Evolutionary conservation across 805 yeast species (phyloP), one percentile per base, ranked within the genome.

Genomic region (Candida ortonii): DNA sequence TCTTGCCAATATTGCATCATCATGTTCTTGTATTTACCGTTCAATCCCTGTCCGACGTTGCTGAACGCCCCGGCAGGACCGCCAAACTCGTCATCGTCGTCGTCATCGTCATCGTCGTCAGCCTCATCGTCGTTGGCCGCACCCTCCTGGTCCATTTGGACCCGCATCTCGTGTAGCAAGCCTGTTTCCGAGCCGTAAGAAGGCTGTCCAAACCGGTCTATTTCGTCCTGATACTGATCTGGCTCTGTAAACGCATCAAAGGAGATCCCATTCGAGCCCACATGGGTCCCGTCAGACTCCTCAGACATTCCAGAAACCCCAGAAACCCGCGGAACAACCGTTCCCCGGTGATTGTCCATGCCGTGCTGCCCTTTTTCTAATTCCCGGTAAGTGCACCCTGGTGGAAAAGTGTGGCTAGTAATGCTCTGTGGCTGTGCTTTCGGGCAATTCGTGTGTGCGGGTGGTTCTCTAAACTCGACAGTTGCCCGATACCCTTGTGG

Each of bases 1-100:
- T 85, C 94, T 64, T 93, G 98, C 98, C 98, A 93, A 59, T 90
- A 93, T 43, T 85, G 89, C 76, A 94, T 81, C 89, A 93, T 84
- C 67, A 81, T 73, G 48, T 85, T 89, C 40, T 87, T 73, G 61
- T 88, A 82, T 38, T 78, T 75, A 2, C 96, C 96, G 6, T 71
- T 69, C 14, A 90, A 66, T 1, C 97, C 97, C 53, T 88, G 97
- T 2, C 95, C 96, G 6, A 93, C 97, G 58, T 93, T 93, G 41
- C 76, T 60, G 46, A 62, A 62, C 1, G 66, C 66, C 6, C 65
- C 64, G 4, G 57, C 46, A 1, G 62, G 57, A 6, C 51, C 57
- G 9, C 67, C 68, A 30, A 54, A 43, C 16, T 60, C 64, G 33
- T 58, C 63, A 6, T 52, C 61, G 4, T 69, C 76, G 1, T 62